These are phyloP conservation scores for Aristolochia fimbriata DNA, from an alignment of 164 flowering plant genomes.

Conservation along the genomic window DNA sequence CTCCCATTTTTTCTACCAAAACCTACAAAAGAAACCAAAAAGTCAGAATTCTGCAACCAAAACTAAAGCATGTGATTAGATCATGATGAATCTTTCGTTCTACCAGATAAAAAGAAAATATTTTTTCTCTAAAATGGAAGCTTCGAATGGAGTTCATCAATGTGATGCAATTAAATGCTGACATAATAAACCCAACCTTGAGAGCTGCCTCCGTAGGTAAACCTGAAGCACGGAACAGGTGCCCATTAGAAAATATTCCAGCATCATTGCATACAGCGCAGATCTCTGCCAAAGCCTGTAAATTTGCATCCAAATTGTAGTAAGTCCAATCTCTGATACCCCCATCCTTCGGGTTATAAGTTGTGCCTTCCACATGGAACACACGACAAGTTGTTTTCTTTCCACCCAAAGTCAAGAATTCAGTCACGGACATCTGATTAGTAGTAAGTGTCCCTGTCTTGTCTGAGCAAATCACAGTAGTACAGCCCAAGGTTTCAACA, in stretches of 20 bases:
- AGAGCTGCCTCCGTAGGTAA: slow-evolving; percentile 97
- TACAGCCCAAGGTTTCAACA: slow-evolving; percentile 90
- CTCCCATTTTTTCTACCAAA: slow-evolving; percentile 94
- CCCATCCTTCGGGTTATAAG: slow-evolving; percentile 86
- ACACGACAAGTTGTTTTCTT: slow-evolving; percentile 43
- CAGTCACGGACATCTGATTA: slow-evolving; percentile 82
- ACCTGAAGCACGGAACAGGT: slow-evolving; percentile 61
- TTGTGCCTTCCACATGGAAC: slow-evolving; percentile 72
- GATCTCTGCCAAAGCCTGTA: slow-evolving; percentile 74
- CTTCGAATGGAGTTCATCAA: neutral
- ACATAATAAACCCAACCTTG: slow-evolving; percentile 21
- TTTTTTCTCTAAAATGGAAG: neutral
- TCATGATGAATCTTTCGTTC: neutral
- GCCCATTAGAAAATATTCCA: slow-evolving; percentile 60
- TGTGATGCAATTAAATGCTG: neutral
- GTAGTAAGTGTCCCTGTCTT: slow-evolving; percentile 92
- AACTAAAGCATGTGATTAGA: neutral
- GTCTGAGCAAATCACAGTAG: slow-evolving; percentile 89
- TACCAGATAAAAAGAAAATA: neutral
- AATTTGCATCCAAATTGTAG: slow-evolving; percentile 72
- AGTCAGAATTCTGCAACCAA: neutral
- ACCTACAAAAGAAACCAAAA: slow-evolving; percentile 21
- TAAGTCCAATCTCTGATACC: slow-evolving; percentile 78
- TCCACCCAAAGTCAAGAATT: slow-evolving; percentile 74
- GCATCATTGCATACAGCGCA: slow-evolving; percentile 93